phyloP scores from a whole-genome alignment of 768 basidiomycete species.

The Panaeolus papilionaceus region DNA sequence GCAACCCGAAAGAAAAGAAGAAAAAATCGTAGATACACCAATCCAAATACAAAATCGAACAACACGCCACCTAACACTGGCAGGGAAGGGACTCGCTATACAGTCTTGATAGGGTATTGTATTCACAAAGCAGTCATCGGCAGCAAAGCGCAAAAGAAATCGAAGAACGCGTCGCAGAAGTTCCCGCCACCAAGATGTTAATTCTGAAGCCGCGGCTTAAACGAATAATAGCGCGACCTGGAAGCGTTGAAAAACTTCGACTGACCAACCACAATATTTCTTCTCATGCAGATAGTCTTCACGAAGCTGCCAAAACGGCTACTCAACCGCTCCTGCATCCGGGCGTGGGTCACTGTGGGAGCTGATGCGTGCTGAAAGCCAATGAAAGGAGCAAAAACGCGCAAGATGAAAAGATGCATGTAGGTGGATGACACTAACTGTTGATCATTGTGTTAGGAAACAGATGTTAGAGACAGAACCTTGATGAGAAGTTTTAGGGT shows the following conservation, averaged over 20 bases:
- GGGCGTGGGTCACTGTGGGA: conserved; percentile 7
- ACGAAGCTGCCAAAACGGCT: not conserved
- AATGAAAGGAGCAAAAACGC: not conserved
- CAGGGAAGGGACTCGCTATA: not conserved
- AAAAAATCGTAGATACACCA: not conserved
- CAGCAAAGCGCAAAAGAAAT: not conserved
- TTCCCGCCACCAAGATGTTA: not conserved
- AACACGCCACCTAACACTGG: not conserved
- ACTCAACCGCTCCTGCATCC: not conserved
- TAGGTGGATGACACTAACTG: not conserved
- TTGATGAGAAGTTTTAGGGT: not conserved
- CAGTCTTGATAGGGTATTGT: not conserved
- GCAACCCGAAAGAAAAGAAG: not conserved
- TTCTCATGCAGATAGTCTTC: conserved; percentile 1
- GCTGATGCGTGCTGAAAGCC: not conserved
- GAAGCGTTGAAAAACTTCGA: not conserved
- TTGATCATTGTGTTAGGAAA: not conserved
- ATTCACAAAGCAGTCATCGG: not conserved
- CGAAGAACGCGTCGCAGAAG: not conserved
- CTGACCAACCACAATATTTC: not conserved
- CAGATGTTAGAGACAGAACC: not conserved
- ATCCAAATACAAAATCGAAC: not conserved
- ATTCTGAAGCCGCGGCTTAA: not conserved
- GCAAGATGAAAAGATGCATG: not conserved
- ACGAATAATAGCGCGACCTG: not conserved